Percentiles rank a stretch among this genome's conserved stretches.
Evolutionary conservation across 2,329 filamentous ascomycete genomes (phyloP).

Genomic region (Cytospora schulzeri): DNA sequence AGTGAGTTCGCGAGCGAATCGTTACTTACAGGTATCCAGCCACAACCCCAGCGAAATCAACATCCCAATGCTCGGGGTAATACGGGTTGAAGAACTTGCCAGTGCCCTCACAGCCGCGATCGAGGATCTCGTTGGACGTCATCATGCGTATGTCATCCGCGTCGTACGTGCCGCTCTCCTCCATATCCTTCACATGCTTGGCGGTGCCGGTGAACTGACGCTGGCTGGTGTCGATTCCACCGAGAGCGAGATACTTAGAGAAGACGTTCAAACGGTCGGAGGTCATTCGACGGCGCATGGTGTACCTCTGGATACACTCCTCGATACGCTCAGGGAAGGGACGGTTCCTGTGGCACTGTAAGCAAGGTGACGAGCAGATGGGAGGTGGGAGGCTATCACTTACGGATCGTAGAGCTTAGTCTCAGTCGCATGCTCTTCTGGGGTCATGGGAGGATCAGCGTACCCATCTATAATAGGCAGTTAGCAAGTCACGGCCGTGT

Average conservation of each 20-base stretch:
- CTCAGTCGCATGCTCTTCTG: constrained; percentile 68
- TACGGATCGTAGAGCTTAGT: constrained; percentile 67
- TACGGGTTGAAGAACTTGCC: constrained; percentile 52
- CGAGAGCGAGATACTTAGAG: constrained; percentile 78
- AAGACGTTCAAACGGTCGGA: constrained; percentile 66
- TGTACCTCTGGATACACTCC: constrained; percentile 80
- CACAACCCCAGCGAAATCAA: constrained; percentile 79
- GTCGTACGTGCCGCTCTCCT: constrained; percentile 49
- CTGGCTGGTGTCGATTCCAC: constrained; percentile 68
- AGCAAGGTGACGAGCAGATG: constrained; percentile 26
- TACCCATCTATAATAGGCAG: constrained; percentile 61
- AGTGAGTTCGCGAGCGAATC: background rate
- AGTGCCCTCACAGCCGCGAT: constrained; percentile 45
- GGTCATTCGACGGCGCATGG: constrained; percentile 74
- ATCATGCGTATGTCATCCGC: constrained; percentile 66
- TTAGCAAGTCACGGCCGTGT: background rate
- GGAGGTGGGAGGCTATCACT: constrained; percentile 35
- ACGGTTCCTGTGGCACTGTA: constrained; percentile 43
- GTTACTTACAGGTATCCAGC: constrained; percentile 73
- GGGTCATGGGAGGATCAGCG: constrained; percentile 77
- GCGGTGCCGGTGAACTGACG: constrained; percentile 64
- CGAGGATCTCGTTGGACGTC: constrained; percentile 63
- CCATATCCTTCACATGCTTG: constrained; percentile 34
- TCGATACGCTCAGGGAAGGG: constrained; percentile 75
- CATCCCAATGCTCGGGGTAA: constrained; percentile 62